phyloP scores from a whole-genome alignment of 2,329 filamentous ascomycete genomes.

The Chrysosporium keratinophilum region DNA sequence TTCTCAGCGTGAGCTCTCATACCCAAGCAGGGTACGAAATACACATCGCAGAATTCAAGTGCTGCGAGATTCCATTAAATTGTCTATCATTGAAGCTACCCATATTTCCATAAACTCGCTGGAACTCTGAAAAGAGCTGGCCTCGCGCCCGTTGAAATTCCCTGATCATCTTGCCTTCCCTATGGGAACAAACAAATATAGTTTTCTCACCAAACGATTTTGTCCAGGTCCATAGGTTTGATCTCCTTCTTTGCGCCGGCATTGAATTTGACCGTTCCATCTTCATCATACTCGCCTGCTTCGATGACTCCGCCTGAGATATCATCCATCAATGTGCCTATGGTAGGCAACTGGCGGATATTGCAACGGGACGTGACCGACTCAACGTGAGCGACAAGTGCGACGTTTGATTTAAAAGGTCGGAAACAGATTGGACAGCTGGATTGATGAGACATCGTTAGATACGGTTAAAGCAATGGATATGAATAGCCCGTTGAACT shows the following conservation, averaged over 20 bases:
- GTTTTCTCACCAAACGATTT: neutral
- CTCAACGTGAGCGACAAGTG: slow-evolving; percentile 36
- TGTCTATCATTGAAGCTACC: too few relatives aligned
- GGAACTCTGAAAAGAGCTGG: too few relatives aligned
- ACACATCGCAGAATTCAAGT: too few relatives aligned
- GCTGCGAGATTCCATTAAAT: too few relatives aligned
- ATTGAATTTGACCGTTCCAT: slow-evolving; percentile 29
- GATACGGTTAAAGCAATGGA: neutral
- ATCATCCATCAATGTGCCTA: slow-evolving; percentile 30
- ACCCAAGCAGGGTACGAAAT: too few relatives aligned
- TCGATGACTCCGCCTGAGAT: slow-evolving; percentile 32
- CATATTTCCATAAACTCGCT: too few relatives aligned
- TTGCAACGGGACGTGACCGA: slow-evolving; percentile 28
- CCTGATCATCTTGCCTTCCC: neutral
- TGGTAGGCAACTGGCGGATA: slow-evolving; percentile 24
- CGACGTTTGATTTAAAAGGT: slow-evolving; percentile 29
- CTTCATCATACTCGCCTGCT: slow-evolving; percentile 23
- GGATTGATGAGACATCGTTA: neutral
- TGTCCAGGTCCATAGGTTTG: neutral
- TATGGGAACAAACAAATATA: neutral
- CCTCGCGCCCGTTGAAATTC: neutral
- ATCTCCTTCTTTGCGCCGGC: slow-evolving; percentile 10
- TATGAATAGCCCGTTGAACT: slow-evolving; percentile 4
- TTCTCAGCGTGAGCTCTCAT: too few relatives aligned
- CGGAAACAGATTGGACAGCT: slow-evolving; percentile 34